Conservation (phyloP, 495 filamentous ascomycete genomes). For the Pseudotulostoma volvatum region DNA sequence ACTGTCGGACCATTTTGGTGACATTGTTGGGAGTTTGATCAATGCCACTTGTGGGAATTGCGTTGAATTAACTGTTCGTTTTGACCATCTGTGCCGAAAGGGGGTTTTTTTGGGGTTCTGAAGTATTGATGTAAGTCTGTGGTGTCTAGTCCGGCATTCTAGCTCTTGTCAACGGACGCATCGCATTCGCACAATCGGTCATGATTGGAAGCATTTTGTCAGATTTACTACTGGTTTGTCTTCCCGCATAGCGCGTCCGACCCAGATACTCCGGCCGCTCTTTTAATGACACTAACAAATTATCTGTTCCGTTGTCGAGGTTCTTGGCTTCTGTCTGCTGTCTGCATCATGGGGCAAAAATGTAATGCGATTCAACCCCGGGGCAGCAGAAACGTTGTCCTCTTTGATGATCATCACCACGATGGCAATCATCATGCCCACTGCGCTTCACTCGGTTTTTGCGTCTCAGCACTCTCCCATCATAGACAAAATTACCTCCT, state of each 20-base stretch:
- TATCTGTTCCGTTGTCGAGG: too few relatives aligned
- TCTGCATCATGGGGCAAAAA: slow-evolving; percentile 9
- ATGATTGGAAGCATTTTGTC: slow-evolving; percentile 15
- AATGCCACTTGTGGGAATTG: slow-evolving; percentile 15
- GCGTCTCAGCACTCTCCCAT: slow-evolving; percentile 1
- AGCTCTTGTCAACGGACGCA: slow-evolving; percentile 7
- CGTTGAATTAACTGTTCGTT: slow-evolving; percentile 11
- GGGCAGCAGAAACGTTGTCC: slow-evolving; percentile 11
- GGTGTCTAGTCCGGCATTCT: slow-evolving; percentile 8
- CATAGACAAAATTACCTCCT: slow-evolving; percentile 24
- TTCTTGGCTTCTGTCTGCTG: slow-evolving; percentile 11
- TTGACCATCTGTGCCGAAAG: neutral
- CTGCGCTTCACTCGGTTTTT: slow-evolving; percentile 18
- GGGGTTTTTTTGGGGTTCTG: too few relatives aligned
- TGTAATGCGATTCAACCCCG: slow-evolving; percentile 36
- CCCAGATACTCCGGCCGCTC: too few relatives aligned
- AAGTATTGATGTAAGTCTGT: too few relatives aligned
- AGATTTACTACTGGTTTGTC: slow-evolving; percentile 21
- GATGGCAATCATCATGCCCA: slow-evolving; percentile 11
- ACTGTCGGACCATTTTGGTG: slow-evolving; percentile 7
- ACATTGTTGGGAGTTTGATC: slow-evolving; percentile 10
- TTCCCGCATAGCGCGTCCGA: too few relatives aligned
- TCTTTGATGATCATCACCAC: slow-evolving; percentile 13
- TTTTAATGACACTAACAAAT: neutral
- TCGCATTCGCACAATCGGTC: slow-evolving; percentile 11